A percentile compares a stretch with the other conserved stretches of the same genome.
Evolutionary conservation across 2,329 filamentous ascomycete genomes (phyloP).

Genomic region (Aspergillus ochraceus): DNA sequence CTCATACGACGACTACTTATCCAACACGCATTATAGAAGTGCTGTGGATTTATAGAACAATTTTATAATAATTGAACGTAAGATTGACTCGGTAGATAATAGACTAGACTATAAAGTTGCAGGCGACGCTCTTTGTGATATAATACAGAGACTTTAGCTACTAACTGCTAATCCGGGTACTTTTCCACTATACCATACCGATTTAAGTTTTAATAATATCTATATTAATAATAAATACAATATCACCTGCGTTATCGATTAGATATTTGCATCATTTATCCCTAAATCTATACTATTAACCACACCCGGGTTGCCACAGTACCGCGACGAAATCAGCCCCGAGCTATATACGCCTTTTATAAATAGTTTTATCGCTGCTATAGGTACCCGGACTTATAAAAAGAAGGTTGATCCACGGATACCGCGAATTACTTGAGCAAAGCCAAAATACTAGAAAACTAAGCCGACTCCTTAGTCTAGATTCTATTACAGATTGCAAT

Average conservation of each 20-base stretch:
- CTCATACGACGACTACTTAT: slow-evolving; percentile 9
- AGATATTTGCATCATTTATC: slow-evolving; percentile 24
- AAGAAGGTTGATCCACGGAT: slow-evolving; percentile 10
- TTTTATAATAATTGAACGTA: slow-evolving; percentile 24
- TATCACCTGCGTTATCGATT: slow-evolving; percentile 35
- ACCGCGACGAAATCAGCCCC: slow-evolving; percentile 15
- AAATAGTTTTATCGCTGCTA: slow-evolving; percentile 9
- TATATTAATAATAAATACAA: slow-evolving; percentile 35
- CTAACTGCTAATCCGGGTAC: background rate
- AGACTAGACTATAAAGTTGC: slow-evolving; percentile 26
- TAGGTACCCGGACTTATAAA: background rate
- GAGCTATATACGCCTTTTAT: slow-evolving; percentile 9
- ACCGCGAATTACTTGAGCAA: slow-evolving; percentile 13
- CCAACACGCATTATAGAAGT: slow-evolving; percentile 11
- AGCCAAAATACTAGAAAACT: slow-evolving; percentile 15
- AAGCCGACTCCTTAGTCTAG: slow-evolving; percentile 21
- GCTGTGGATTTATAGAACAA: slow-evolving; percentile 24
- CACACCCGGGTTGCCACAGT: slow-evolving; percentile 24
- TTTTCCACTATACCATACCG: slow-evolving; percentile 28
- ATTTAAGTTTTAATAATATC: slow-evolving; percentile 44
- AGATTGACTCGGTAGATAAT: slow-evolving; percentile 24
- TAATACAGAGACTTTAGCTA: slow-evolving; percentile 9
- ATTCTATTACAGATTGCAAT: slow-evolving; percentile 18
- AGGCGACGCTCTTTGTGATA: slow-evolving; percentile 19
- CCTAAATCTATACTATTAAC: slow-evolving; percentile 21